phyloP scores from a whole-genome alignment of 345 rosid species.

The Trapa incisa region DNA sequence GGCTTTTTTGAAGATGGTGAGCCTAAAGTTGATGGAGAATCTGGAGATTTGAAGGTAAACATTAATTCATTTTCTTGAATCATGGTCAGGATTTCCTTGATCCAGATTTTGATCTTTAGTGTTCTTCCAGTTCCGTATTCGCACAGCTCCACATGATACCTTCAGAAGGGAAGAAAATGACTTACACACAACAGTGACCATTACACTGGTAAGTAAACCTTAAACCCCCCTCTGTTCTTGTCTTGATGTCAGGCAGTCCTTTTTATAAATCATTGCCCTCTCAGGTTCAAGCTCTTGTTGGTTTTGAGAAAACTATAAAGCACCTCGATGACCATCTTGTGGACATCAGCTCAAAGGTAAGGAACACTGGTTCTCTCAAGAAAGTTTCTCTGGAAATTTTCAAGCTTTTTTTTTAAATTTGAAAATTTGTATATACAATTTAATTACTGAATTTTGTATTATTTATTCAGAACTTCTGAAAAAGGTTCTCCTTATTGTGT shows the following conservation, averaged over 20 bases:
- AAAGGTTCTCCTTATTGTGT: no score
- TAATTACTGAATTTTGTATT: not conserved
- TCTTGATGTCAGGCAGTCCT: not conserved
- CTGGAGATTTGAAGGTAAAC: conserved; percentile 91
- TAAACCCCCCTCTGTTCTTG: not conserved
- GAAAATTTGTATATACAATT: not conserved
- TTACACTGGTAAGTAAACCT: conserved; percentile 56
- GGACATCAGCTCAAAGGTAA: conserved; percentile 74
- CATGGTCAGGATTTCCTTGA: not conserved
- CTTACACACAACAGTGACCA: conserved; percentile 72
- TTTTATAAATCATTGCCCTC: not conserved
- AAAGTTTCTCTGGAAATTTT: not conserved
- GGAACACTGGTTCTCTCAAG: not conserved
- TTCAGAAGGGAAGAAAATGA: conserved; percentile 88
- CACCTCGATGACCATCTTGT: conserved; percentile 97
- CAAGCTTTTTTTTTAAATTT: not conserved
- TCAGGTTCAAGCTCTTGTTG: conserved; percentile 95
- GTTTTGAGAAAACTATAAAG: conserved; percentile 81
- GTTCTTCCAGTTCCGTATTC: conserved; percentile 66
- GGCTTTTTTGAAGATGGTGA: conserved; percentile 96
- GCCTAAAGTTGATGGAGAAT: conserved; percentile 86
- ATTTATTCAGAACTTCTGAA: no score
- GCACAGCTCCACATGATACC: conserved; percentile 62
- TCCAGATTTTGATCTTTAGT: not conserved
- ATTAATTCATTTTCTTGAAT: not conserved